Evolutionary conservation across 2,329 filamentous ascomycete genomes (phyloP).

Genomic region (Penicillium italicum): DNA sequence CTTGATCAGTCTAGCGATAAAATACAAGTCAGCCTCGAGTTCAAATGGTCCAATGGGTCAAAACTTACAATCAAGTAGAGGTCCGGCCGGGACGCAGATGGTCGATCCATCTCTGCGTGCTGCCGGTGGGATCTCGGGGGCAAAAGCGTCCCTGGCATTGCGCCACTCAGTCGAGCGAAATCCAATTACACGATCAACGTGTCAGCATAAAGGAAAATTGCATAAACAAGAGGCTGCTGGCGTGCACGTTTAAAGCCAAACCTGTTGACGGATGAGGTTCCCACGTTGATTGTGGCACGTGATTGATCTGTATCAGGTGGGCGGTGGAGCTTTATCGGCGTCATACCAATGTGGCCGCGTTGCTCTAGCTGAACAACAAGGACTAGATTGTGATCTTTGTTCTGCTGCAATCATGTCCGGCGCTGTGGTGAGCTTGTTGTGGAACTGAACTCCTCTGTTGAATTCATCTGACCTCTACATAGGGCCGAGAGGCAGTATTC

Average conservation of each 20-base stretch:
- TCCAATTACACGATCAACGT: slow-evolving; percentile 33
- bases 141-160: slow-evolving; percentile 51
- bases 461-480: slow-evolving; percentile 25
- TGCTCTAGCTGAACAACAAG: slow-evolving; percentile 12
- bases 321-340: slow-evolving; percentile 29
- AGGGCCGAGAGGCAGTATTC: slow-evolving; percentile 96
- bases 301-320: slow-evolving; percentile 18
- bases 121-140: slow-evolving; percentile 45
- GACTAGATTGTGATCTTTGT: slow-evolving; percentile 30
- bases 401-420: slow-evolving; percentile 38
- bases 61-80: slow-evolving; percentile 46
- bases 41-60: slow-evolving; percentile 3
- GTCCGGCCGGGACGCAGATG: slow-evolving; percentile 41
- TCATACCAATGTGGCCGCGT: slow-evolving; percentile 31
- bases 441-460: slow-evolving; percentile 14
- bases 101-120: slow-evolving; percentile 44
- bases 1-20: slow-evolving; percentile 68
- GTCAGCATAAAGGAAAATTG: slow-evolving; percentile 23
- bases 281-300: slow-evolving; percentile 23
- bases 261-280: slow-evolving; percentile 26
- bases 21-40: slow-evolving; percentile 35
- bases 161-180: slow-evolving; percentile 42
- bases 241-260: slow-evolving; percentile 25
- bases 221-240: slow-evolving; percentile 27
- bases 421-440: slow-evolving; percentile 33